phyloP scores from a whole-genome alignment of 805 yeast genomes.

The Jamesozyma spencerorum region DNA sequence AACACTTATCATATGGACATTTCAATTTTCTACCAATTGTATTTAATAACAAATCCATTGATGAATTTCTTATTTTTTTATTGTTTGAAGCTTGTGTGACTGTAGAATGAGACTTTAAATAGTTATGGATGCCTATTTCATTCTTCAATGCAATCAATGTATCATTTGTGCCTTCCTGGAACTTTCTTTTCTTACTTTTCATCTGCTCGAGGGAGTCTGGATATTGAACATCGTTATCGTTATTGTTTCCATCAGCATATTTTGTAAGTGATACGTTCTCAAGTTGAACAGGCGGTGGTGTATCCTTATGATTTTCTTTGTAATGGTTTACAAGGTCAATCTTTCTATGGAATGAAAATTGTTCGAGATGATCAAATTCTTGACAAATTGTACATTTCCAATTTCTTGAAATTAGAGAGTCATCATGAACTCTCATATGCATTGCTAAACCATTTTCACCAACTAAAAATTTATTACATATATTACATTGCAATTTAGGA shows the following conservation, averaged over 20 bases:
- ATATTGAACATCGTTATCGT: background rate
- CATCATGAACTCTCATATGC: slow-evolving; percentile 69
- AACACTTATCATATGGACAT: slow-evolving; percentile 48
- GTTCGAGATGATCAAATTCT: slow-evolving; percentile 6
- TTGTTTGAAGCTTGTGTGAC: slow-evolving; percentile 5
- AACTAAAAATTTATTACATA: slow-evolving; percentile 64
- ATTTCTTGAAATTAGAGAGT: slow-evolving; percentile 38
- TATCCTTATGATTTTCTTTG: slow-evolving; percentile 33
- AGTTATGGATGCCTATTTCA: slow-evolving; percentile 21
- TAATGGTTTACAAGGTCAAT: slow-evolving; percentile 51
- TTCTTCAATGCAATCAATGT: slow-evolving; percentile 8
- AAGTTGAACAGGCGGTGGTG: slow-evolving; percentile 9
- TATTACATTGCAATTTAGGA: slow-evolving; percentile 52
- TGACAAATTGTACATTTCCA: slow-evolving; percentile 60
- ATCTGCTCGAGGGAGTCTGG: background rate
- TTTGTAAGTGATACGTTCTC: too few relatives aligned
- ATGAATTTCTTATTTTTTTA: slow-evolving; percentile 16
- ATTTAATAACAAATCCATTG: slow-evolving; percentile 26
- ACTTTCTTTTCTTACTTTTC: slow-evolving; percentile 1
- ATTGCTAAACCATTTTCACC: slow-evolving; percentile 60
- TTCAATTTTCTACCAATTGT: slow-evolving; percentile 30
- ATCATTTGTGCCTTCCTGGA: slow-evolving; percentile 10
- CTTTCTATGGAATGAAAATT: slow-evolving; percentile 44
- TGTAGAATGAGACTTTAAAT: slow-evolving; percentile 6
- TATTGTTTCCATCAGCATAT: background rate